Base-by-base conservation (phyloP, 805 yeast species). In the Candida koratica region DNA sequence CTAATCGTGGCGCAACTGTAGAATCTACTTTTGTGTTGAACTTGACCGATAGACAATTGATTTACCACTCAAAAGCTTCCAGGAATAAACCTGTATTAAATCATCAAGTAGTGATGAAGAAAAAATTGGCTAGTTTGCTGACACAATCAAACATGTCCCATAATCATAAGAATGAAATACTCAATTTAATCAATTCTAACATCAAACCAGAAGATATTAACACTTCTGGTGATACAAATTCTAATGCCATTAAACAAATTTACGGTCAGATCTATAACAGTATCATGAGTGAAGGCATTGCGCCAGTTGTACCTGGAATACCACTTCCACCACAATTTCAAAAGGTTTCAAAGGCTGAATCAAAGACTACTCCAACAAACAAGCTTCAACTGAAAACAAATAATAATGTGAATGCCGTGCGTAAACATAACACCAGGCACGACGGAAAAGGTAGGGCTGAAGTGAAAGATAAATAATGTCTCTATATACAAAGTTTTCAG, bases 11-110 rank as follows among this genome's bases (percentile, higher is more conserved):
- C 13, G 60, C 87, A 47, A 77, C 83, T 16, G 76, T 93, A 37
- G 95, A 85, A 45, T 79, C 95, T 0, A 78, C 90, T 0, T 71
- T 85, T 37, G 79, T 93, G 23, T 70, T 93, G 60, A 93, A 93
- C 55, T 53, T 90, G 33, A 70, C 90, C 4, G 63, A 76, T 49
- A 75, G 74, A 43, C 96, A 90, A 56, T 75, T 85, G 49, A 77
- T 84, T 25, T 84, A 73, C 56, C 89, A 84, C 48, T 76, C 88
- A 3, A 75, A 75, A 49, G 82, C 84, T 8, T 77, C 88, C 2
- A 59, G 61, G 43, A 51, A 48, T 28, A 41, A 39, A 23, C 48
- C 48, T 13, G 28, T 36, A 8, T 23, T 34, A 14, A 37, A 34
- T 25, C 32, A 25, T 32, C 32, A 36, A 33, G 41, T 33, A 39